Base-by-base conservation (phyloP, 768 basidiomycete genomes). In the Mrakia frigida region DNA sequence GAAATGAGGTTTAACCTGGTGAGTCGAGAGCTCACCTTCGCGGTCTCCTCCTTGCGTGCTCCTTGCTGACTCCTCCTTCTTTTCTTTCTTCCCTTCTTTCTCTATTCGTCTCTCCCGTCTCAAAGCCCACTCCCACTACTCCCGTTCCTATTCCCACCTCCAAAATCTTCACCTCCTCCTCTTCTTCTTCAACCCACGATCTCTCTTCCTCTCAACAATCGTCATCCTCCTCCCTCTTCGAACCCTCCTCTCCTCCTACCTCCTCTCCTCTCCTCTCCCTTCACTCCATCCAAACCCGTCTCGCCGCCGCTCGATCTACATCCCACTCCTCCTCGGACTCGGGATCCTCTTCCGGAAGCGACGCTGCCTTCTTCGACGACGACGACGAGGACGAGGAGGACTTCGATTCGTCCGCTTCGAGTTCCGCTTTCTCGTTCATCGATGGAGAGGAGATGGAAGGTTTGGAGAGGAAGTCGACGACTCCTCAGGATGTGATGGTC, bases 391-490 rank as follows among this genome's bases (percentile, higher is more conserved):
- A 65, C 33, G 65, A 39, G 31, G 63, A 65, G 11, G 63, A 65
- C 63, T 31, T 35, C 21, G 25, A 39, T 23, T 25, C 33, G 21
- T 68, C 65, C 21, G 25, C 37, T 0, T 35, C 65, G 65, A 37
- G 35, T 21, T 37, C 35, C 0, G 65, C 65, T 18, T 68, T 68
- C 37, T 68, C 65, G 65, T 68, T 68, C 39, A 68, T 68, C 37
- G 65, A 68, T 13, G 65, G 65, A 37, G 65, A 68, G 35, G 65
- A 68, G 37, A 43, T 68, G 65, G 65, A 68, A 21, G 65, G 65
- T 1, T 9, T 68, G 35, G 65, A 68, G 35, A 37, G 37, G 65
- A 35, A 39, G 65, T 43, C 56, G n/a, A 1, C 56, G 56, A 25
- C 25, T 56, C 25, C 56, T 25, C 23, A 56, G 56, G 56, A 56